A percentile compares a stretch with the other conserved stretches of the same genome.
These are phyloP conservation scores for Cicer chorassanicum DNA, from an alignment of 306 rosid genomes.

Conservation along the genomic window DNA sequence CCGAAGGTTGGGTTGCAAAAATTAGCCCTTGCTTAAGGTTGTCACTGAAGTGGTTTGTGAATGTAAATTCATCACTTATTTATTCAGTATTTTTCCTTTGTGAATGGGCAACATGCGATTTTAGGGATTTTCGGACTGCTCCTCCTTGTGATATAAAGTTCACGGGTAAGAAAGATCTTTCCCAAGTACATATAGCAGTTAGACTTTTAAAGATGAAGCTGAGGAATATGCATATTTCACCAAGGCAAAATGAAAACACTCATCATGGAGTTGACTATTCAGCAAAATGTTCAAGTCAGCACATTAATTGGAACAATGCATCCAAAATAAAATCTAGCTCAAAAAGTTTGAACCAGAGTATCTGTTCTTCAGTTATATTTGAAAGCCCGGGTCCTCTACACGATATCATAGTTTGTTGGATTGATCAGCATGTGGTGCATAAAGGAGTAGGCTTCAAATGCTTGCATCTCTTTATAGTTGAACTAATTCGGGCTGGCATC, in stretches of 20 bases:
- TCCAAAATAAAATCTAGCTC: conserved; percentile 49
- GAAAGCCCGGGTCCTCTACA: conserved; percentile 96
- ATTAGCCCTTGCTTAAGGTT: conserved; percentile 81
- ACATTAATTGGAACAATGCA: conserved; percentile 45
- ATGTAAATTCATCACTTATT: conserved; percentile 61
- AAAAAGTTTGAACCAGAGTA: conserved; percentile 49
- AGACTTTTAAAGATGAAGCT: conserved; percentile 70
- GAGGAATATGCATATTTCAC: conserved; percentile 59
- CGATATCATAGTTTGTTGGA: conserved; percentile 93
- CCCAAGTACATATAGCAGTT: conserved; percentile 77
- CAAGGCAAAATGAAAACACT: conserved; percentile 49
- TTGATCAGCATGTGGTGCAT: conserved; percentile 86
- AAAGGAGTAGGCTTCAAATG: conserved; percentile 78
- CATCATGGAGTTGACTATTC: conserved; percentile 43
- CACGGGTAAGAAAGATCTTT: conserved; percentile 85
- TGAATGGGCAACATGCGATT: conserved; percentile 98
- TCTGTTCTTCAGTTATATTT: conserved; percentile 52
- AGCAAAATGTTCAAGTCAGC: conserved; percentile 58
- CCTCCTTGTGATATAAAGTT: conserved; percentile 69
- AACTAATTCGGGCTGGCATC: conserved; percentile 77
- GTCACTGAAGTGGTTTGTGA: conserved; percentile 80
- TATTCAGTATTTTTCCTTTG: conserved; percentile 91
- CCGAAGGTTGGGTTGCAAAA: conserved; percentile 78
- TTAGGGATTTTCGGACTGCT: conserved; percentile 76
- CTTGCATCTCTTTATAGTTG: conserved; percentile 70